A percentile compares a stretch with the other conserved stretches of the same genome.
Conservation (phyloP, 257 asterid genomes). For the Lantana camara region DNA sequence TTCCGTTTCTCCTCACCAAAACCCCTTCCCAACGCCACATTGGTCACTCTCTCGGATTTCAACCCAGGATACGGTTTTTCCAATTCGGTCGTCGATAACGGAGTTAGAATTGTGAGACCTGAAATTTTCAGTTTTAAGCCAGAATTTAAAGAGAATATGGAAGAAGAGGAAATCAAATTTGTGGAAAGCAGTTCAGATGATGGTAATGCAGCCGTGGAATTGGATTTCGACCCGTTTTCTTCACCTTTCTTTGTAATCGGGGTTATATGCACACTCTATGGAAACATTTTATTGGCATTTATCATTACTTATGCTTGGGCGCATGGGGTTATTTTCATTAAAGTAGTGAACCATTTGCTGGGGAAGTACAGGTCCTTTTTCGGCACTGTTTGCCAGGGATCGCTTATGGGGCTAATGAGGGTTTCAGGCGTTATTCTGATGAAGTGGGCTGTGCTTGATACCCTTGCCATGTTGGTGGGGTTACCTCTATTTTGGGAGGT, state of each 20-base stretch:
- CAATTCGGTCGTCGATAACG: slow-evolving; percentile 36
- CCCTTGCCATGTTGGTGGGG: slow-evolving; percentile 61
- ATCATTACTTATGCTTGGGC: slow-evolving; percentile 60
- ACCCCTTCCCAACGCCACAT: slow-evolving; percentile 38
- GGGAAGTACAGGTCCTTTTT: slow-evolving; percentile 43
- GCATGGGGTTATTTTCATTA: slow-evolving; percentile 53
- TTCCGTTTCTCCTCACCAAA: slow-evolving; percentile 45
- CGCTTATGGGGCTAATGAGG: slow-evolving; percentile 57
- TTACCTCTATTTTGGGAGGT: slow-evolving; percentile 54
- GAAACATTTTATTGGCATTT: slow-evolving; percentile 55
- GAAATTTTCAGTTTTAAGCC: slow-evolving; percentile 42
- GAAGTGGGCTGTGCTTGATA: slow-evolving; percentile 77
- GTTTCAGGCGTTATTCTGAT: slow-evolving; percentile 61
- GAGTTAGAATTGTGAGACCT: slow-evolving; percentile 36
- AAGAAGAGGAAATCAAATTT: slow-evolving; percentile 23
- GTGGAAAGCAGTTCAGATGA: slow-evolving; percentile 25
- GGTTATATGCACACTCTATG: slow-evolving; percentile 47
- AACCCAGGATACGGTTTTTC: slow-evolving; percentile 40
- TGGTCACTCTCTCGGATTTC: slow-evolving; percentile 42
- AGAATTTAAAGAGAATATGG: slow-evolving; percentile 19
- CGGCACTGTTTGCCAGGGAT: slow-evolving; percentile 61
- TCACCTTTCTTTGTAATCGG: slow-evolving; percentile 48
- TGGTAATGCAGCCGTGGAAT: slow-evolving; percentile 37
- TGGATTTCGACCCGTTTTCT: slow-evolving; percentile 45
- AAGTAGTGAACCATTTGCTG: slow-evolving; percentile 53